Evolutionary conservation across 768 basidiomycete species (phyloP), one percentile per base, ranked within the genome.

Genomic region (Termitomyces heimii): DNA sequence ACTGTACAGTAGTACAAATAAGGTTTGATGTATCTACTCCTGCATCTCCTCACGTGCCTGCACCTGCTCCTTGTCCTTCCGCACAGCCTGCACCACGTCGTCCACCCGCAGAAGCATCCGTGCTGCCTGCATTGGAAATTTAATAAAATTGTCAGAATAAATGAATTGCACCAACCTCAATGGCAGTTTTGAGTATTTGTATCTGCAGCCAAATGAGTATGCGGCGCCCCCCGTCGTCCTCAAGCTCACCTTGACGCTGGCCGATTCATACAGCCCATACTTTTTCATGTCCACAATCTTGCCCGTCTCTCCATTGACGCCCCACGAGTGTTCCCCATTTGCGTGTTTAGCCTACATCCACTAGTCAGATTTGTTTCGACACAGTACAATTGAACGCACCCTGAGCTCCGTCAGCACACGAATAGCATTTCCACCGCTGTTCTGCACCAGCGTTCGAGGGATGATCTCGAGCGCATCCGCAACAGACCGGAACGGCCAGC

Each of bases 381-480:
- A 53, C 10, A n/a, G 45, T 16, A 56, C 32, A 45, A 40, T 72
- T 16, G 39, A n/a, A 65, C 89, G 57, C 65, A 92, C 94, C 77
- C 97, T 82, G 53, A 99, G 78, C 72, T 95, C 94, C 0, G 97
- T 98, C 70, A 98, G 72, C 12, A 90, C 88, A 51, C 97, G 78
- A 63, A 98, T 98, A 5, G 86, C 92, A 71, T 98, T 98, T 0
- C 94, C 97, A 6, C 97, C 95, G 29, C 85, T 84, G 73, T 99
- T 99, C 71, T 98, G 95, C 18, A 94, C 86, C 62, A 99, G 76
- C 32, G 95, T 98, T 57, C 96, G 75, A 3, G 97, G 97, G 63
- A 98, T 96, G 55, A 98, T 93, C 72, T 98, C 96, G 82, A 98
- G 87, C 32, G 97, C 94, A 64, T 98, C 96, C 0, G 90, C 90